Evolutionary conservation across 345 rosid species (phyloP), one percentile per base, ranked within the genome.

Genomic region (Rhodamnia argentea): DNA sequence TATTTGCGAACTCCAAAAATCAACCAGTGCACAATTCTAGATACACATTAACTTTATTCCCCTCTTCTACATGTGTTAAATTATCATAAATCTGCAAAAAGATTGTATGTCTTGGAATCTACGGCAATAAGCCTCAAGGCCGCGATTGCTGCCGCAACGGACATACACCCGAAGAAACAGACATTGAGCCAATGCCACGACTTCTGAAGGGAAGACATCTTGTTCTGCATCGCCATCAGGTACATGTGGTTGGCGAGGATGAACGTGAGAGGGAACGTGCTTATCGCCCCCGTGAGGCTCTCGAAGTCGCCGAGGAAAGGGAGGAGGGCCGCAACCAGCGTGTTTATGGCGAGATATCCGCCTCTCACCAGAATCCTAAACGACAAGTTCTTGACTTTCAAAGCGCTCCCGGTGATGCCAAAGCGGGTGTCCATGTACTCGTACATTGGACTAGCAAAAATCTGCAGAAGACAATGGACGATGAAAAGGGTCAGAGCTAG

Each of bases 241-340:
- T 93, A 95, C 99, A 97, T 95, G 88, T 96, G 99, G 89, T 95
- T 94, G n/a, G 98, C 98, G 4, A 97, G 93, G 58, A 97, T 95
- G 89, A 97, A 97, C 76, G 99, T 96, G 6, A 97, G 93, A 9
- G 98, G 99, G 86, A 96, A 93, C n/a, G 96, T 94, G 90, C 99
- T 95, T 84, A 96, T 86, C 6, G 98, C 99, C 82, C 99, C 99
- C 0, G 97, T 94, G 26, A 95, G 94, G 89, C 98, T 97, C 96
- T 92, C 92, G 82, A 96, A 97, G 86, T 97, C 99, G 32, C 99
- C 98, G 0, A 97, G 90, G 89, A 97, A 97, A 1, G 99, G 99
- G 27, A 97, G 91, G 62, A 94, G 94, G 32, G 99, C 99, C 0
- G 99, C 90, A 29, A 97, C 88, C 44, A 97, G 88, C 0, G 99